Conservation (phyloP, 148 eudicot genomes). For the Cornus kousa region DNA sequence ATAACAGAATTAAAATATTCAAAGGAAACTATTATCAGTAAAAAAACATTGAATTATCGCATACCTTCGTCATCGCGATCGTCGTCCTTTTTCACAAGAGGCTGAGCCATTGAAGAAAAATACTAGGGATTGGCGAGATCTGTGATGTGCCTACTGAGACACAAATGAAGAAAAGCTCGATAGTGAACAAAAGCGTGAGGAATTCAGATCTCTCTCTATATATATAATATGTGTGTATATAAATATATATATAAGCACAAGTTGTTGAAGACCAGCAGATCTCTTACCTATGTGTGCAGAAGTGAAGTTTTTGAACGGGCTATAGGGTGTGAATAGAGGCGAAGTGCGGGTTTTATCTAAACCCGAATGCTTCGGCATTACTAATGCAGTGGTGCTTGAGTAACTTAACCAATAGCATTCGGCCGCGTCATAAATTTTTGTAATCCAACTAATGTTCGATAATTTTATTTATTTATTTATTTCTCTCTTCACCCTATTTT, state of each 20-base stretch:
- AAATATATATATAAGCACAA: neutral
- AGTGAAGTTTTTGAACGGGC: neutral
- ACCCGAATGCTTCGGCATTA: too few relatives aligned
- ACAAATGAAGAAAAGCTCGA: too few relatives aligned
- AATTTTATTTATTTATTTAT: too few relatives aligned
- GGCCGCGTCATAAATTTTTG: too few relatives aligned
- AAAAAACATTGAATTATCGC: neutral
- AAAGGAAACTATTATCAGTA: neutral
- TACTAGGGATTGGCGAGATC: conserved; percentile 16
- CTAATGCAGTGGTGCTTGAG: too few relatives aligned
- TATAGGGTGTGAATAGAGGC: neutral
- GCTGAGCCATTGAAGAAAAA: conserved; percentile 66
- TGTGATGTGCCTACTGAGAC: conserved; percentile 9
- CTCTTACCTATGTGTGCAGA: conserved; percentile 1
- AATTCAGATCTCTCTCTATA: conserved; percentile 5
- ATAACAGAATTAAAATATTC: too few relatives aligned
- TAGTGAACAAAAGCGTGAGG: neutral
- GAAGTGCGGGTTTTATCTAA: neutral
- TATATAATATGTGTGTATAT: neutral
- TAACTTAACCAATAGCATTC: too few relatives aligned
- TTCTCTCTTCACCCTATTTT: too few relatives aligned
- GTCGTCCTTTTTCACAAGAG: conserved; percentile 83
- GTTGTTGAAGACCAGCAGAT: conserved; percentile 7
- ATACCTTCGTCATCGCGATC: conserved; percentile 93
- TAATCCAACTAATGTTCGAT: too few relatives aligned